A percentile compares a stretch with the other conserved stretches of the same genome.
Evolutionary conservation across 1,284 basidiomycete species (phyloP).

Genomic region (Cutaneotrichosporon sp.): DNA sequence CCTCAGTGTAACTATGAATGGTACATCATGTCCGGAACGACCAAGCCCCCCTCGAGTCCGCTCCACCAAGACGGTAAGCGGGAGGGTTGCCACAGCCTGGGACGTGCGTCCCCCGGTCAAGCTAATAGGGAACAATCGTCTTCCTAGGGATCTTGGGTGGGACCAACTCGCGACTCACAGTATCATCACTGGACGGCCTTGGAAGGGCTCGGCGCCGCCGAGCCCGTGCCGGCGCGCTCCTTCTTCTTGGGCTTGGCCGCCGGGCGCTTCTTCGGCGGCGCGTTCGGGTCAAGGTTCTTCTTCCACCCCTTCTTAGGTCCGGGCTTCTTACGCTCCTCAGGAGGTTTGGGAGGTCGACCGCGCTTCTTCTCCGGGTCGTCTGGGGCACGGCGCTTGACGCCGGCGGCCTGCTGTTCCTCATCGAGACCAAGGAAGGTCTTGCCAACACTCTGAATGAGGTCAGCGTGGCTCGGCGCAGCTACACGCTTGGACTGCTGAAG

Average conservation of each 20-base stretch:
- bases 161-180: not conserved
- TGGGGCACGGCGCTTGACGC: constrained; percentile 10
- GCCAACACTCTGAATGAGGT: constrained; percentile 35
- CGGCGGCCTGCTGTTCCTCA: constrained; percentile 9
- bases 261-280: constrained; percentile 14
- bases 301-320: constrained; percentile 46
- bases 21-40: constrained; percentile 36
- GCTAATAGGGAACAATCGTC: constrained; percentile 23
- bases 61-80: constrained; percentile 29
- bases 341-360: constrained; percentile 17
- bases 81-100: constrained; percentile 18
- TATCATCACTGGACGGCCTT: not conserved
- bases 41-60: constrained; percentile 27
- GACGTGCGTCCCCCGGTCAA: constrained; percentile 22
- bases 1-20: constrained; percentile 50
- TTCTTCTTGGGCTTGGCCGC: constrained; percentile 6
- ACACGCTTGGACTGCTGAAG: constrained; percentile 26
- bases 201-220: constrained; percentile 11
- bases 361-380: constrained; percentile 15
- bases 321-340: constrained; percentile 36
- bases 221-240: not conserved
- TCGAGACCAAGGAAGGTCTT: constrained; percentile 37
- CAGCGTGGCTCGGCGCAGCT: constrained; percentile 23
- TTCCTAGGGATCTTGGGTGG: constrained; percentile 15
- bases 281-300: constrained; percentile 22